Evolutionary conservation across 2,329 filamentous ascomycete species (phyloP).

Genomic region (Curvularia sp.): DNA sequence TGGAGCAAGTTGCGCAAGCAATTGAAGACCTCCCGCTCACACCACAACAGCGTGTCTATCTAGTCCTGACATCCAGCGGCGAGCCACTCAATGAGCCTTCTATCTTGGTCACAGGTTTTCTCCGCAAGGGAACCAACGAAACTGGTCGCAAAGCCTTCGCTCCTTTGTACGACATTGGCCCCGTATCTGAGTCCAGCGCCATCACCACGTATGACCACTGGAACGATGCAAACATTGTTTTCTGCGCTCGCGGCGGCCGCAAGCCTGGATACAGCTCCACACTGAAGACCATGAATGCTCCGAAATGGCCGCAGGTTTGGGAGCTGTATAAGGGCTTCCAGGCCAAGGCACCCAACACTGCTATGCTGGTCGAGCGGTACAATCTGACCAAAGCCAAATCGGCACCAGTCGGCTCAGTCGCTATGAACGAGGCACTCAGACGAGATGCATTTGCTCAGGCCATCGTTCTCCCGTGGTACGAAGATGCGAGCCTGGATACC

Average conservation of each 20-base stretch:
- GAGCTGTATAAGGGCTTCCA: slow-evolving; percentile 50
- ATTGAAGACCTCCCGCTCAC: slow-evolving; percentile 49
- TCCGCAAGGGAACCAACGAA: slow-evolving; percentile 44
- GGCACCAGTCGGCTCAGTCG: slow-evolving; percentile 17
- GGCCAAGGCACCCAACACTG: slow-evolving; percentile 42
- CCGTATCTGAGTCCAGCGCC: slow-evolving; percentile 21
- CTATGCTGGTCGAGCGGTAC: slow-evolving; percentile 50
- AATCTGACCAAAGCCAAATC: slow-evolving; percentile 42
- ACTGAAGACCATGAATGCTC: slow-evolving; percentile 45
- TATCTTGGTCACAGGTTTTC: slow-evolving; percentile 43
- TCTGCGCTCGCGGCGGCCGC: slow-evolving; percentile 49
- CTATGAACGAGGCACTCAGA: slow-evolving; percentile 41
- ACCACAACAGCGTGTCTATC: slow-evolving; percentile 47
- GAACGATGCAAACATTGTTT: slow-evolving; percentile 50
- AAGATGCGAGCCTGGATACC: slow-evolving; percentile 44
- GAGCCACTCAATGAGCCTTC: slow-evolving; percentile 29
- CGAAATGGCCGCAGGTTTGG: slow-evolving; percentile 52
- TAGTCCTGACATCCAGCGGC: slow-evolving; percentile 43
- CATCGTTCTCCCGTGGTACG: slow-evolving; percentile 53
- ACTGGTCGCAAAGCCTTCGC: slow-evolving; percentile 46
- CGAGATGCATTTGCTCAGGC: slow-evolving; percentile 48
- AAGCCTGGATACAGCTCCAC: slow-evolving; percentile 51
- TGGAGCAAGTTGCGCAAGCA: slow-evolving; percentile 46
- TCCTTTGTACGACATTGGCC: slow-evolving; percentile 47
- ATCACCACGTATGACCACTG: slow-evolving; percentile 49